Conservation (phyloP, 2,329 filamentous ascomycete genomes). For the Penicillium sclerotigenum region DNA sequence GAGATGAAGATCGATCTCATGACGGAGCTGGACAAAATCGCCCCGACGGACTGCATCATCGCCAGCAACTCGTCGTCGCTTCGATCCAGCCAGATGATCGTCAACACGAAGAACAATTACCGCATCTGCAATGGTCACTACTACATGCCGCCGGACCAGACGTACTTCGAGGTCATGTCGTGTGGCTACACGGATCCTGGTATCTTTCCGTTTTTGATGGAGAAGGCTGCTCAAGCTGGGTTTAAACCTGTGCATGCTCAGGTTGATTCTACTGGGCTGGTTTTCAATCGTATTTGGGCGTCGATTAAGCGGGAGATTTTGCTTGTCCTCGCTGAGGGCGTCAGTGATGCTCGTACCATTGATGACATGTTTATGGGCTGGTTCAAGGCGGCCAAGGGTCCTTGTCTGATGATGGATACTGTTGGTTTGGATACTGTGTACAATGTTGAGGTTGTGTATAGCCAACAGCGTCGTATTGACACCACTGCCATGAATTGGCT, state of each 20-base stretch:
- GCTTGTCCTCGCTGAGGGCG: constrained; percentile 17
- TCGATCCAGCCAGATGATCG: constrained; percentile 18
- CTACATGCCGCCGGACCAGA: constrained; percentile 23
- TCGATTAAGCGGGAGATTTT: constrained; percentile 19
- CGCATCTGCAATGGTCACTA: constrained; percentile 23
- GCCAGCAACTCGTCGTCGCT: constrained; percentile 20
- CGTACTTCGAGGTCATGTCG: constrained; percentile 19
- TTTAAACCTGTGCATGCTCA: constrained; percentile 17
- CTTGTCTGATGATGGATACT: constrained; percentile 24
- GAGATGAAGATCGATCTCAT: constrained; percentile 17
- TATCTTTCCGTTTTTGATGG: constrained; percentile 20
- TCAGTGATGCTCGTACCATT: constrained; percentile 17
- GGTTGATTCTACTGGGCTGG: constrained; percentile 16
- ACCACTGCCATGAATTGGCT: constrained; percentile 17
- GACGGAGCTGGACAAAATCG: constrained; percentile 11
- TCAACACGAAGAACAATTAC: constrained; percentile 18
- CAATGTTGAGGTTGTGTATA: constrained; percentile 21
- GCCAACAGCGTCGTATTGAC: constrained; percentile 6
- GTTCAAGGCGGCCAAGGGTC: constrained; percentile 20
- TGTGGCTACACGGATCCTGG: constrained; percentile 18
- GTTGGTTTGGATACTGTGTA: constrained; percentile 25
- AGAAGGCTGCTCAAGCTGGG: constrained; percentile 14
- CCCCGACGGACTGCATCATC: constrained; percentile 16
- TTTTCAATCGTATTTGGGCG: constrained; percentile 23
- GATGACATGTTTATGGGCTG: constrained; percentile 23